phyloP scores from a whole-genome alignment of 129 eudicot species.

The Logfia minima region DNA sequence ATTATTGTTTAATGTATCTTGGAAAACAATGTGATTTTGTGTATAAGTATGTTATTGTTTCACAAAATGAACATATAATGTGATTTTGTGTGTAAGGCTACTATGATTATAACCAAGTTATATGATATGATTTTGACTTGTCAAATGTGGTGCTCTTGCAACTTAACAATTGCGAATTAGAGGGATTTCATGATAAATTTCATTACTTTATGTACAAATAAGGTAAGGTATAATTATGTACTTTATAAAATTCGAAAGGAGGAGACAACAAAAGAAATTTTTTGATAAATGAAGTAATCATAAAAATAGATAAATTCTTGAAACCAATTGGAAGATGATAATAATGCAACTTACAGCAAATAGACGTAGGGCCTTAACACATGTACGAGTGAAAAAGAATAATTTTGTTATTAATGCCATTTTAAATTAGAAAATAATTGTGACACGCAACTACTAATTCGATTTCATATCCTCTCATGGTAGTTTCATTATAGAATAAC shows the following conservation, averaged over 20 bases:
- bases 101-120: conserved; percentile 27
- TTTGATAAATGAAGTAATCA: not conserved
- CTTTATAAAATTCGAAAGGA: not conserved
- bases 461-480: no score
- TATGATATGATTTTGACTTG: conserved; percentile 20
- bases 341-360: conserved; percentile 25
- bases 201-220: conserved; percentile 2
- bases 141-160: not conserved
- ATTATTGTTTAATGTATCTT: not conserved
- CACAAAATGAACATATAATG: conserved; percentile 38
- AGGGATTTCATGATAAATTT: conserved; percentile 20
- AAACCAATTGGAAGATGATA: not conserved
- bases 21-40: conserved; percentile 11
- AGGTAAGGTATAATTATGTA: conserved; percentile 7
- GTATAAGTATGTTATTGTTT: conserved; percentile 27
- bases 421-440: no score
- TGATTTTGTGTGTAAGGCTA: conserved; percentile 17
- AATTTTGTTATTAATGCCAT: no score
- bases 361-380: not conserved
- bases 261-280: not conserved
- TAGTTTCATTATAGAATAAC: not conserved
- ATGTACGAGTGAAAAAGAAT: not conserved
- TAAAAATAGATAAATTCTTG: conserved; percentile 17
- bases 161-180: not conserved
- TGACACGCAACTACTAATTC: no score